Conservation (phyloP, 768 basidiomycete species). For the Xerocomellus amylosporus region DNA sequence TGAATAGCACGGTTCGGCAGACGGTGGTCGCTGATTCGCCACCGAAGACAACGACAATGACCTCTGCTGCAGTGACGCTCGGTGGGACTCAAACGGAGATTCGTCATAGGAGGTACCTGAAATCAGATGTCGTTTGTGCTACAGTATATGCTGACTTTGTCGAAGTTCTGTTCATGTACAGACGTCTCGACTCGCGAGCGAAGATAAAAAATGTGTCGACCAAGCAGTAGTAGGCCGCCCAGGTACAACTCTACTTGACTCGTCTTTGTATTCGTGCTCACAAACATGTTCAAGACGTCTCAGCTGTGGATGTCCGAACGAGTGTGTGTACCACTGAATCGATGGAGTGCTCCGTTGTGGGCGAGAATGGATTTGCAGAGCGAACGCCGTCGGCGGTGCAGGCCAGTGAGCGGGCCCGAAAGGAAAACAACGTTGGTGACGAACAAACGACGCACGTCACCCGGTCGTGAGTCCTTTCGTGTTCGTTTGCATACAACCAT, state of each 20-base stretch:
- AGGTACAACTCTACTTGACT: not conserved
- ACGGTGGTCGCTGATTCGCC: not conserved
- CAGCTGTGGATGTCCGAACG: not conserved
- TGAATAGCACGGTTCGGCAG: not conserved
- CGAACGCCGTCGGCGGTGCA: not conserved
- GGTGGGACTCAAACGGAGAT: not conserved
- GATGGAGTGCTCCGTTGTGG: not conserved
- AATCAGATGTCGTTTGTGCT: not conserved
- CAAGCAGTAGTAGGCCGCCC: not conserved
- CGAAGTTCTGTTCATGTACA: not conserved
- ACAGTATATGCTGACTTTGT: not conserved
- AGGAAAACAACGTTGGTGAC: not conserved
- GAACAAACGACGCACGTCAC: not conserved
- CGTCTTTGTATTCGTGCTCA: not conserved
- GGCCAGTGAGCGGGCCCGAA: not conserved
- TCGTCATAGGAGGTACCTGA: not conserved
- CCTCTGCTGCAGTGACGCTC: not conserved
- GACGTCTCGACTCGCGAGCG: not conserved
- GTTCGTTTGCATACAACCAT: not conserved
- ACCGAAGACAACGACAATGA: not conserved
- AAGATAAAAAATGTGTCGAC: not conserved
- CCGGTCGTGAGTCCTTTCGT: slow-evolving; percentile 2
- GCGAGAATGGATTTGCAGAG: not conserved
- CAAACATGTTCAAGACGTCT: not conserved
- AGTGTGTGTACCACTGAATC: not conserved